Evolutionary conservation across 768 basidiomycete species (phyloP).

Genomic region (Macrolepiota albuminosa): DNA sequence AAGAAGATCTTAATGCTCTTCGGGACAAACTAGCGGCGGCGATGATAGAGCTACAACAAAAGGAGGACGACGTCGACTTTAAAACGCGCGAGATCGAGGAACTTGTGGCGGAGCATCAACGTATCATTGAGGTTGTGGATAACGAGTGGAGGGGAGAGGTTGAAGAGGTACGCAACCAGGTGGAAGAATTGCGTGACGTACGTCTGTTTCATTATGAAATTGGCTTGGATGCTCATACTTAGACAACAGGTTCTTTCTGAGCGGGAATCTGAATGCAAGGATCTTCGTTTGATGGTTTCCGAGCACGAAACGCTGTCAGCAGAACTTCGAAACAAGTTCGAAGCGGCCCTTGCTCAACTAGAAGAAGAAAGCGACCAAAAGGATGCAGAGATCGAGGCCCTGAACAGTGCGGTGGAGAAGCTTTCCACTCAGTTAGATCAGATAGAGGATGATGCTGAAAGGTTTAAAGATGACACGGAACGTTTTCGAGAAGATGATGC

Average conservation of each 20-base stretch:
- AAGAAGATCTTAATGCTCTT: constrained; percentile 69
- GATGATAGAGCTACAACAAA: constrained; percentile 79
- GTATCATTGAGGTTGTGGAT: constrained; percentile 69
- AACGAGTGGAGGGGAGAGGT: constrained; percentile 88
- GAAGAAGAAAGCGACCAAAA: constrained; percentile 77
- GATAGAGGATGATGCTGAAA: constrained; percentile 84
- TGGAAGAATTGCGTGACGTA: constrained; percentile 77
- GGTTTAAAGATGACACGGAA: constrained; percentile 66
- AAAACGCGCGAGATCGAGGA: constrained; percentile 78
- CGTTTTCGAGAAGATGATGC: constrained; percentile 66
- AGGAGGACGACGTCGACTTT: constrained; percentile 81
- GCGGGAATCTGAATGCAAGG: constrained; percentile 73
- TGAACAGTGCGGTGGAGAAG: constrained; percentile 75
- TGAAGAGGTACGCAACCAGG: constrained; percentile 71
- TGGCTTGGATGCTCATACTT: constrained; percentile 4
- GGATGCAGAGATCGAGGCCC: constrained; percentile 68
- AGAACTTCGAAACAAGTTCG: constrained; percentile 70
- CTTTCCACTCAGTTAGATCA: constrained; percentile 78
- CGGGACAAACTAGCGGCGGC: constrained; percentile 76
- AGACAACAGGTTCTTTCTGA: constrained; percentile 61
- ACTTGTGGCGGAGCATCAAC: constrained; percentile 66
- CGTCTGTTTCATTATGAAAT: constrained; percentile 16
- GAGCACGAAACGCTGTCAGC: constrained; percentile 72
- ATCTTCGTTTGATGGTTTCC: constrained; percentile 65
- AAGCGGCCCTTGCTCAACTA: constrained; percentile 68